Base-by-base conservation (phyloP, 2,329 filamentous ascomycete genomes). In the Pseudohalonectria lignicola region DNA sequence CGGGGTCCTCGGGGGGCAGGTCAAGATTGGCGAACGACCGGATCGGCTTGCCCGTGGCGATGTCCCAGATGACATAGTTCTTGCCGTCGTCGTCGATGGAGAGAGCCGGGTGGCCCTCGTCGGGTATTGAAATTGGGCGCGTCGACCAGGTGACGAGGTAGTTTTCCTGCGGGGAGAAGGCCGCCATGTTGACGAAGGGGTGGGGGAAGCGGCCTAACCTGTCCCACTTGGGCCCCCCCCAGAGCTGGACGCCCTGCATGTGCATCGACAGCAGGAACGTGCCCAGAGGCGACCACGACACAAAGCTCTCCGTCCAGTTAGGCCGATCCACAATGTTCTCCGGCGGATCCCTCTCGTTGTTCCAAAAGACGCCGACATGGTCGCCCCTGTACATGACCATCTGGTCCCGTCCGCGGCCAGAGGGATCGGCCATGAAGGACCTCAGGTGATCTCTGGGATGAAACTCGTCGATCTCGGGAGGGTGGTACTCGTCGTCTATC, bases 61-160 rank as follows among this genome's bases (percentile, higher is more conserved):
- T 81, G 54, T 96, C 90, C 92, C 92, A 98, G 54, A 98, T 88
- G 54, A 98, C 83, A 62, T 96, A 96, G 73, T 96, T 95, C 73
- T 96, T 96, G 61, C 92, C 92, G 52, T 98, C 90, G 54, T 98
- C 92, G 53, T 96, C 92, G 43, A 87, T 69, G 4, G 85, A 80
- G 36, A 95, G 71, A n/a, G 82, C 69, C 3, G 84, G 82, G 59
- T 94, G 83, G 47, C 84, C 83, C 47, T 80, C 79, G 50, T 96
- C 92, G 42, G 92, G 85, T 41, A 98, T 86, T 43, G 83, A 78
- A 54, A 98, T 94, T 18, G 92, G 87, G 36, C 86, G 77, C 63
- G 90, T 86, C 37, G 92, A 96, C 92, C 92, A 98, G 40, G 92
- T 96, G 40, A 90, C 88, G 40, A 98, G 61, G 63, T 94, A 98